phyloP scores from a whole-genome alignment of 163 green algal genomes.

The Scenedesmus sp. region DNA sequence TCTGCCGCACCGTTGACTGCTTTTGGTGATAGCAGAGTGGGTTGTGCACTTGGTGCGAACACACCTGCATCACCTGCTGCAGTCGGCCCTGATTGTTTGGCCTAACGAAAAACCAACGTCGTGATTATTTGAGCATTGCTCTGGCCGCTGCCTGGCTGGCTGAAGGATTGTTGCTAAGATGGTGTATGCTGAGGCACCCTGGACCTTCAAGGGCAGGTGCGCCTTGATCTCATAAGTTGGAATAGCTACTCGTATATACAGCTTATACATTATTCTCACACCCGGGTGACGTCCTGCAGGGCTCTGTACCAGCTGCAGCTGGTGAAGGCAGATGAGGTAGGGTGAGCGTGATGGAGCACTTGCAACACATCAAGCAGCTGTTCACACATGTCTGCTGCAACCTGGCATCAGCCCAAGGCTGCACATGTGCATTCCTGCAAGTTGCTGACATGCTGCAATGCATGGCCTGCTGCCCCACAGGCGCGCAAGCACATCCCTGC shows the following conservation, averaged over 20 bases:
- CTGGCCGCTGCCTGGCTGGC: too few species aligned
- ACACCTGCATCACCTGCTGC: not conserved
- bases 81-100: not conserved
- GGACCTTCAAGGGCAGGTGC: conserved; percentile 83
- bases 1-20: not conserved
- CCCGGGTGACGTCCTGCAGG: conserved; percentile 46
- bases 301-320: conserved; percentile 94
- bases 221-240: not conserved
- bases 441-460: not conserved
- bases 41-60: not conserved
- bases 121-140: too few species aligned
- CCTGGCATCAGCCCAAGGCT: not conserved
- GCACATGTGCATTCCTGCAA: not conserved
- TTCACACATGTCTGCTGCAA: not conserved
- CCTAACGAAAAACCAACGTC: too few species aligned
- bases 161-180: conserved; percentile 20
- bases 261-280: too few species aligned
- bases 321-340: conserved; percentile 85
- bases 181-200: conserved; percentile 80
- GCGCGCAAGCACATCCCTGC: conserved; percentile 87
- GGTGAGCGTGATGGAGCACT: not conserved
- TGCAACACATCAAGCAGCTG: not conserved
- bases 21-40: not conserved
- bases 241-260: not conserved
- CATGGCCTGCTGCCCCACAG: conserved; percentile 60